phyloP scores from a whole-genome alignment of 768 basidiomycete species.

The Mycena maculata region DNA sequence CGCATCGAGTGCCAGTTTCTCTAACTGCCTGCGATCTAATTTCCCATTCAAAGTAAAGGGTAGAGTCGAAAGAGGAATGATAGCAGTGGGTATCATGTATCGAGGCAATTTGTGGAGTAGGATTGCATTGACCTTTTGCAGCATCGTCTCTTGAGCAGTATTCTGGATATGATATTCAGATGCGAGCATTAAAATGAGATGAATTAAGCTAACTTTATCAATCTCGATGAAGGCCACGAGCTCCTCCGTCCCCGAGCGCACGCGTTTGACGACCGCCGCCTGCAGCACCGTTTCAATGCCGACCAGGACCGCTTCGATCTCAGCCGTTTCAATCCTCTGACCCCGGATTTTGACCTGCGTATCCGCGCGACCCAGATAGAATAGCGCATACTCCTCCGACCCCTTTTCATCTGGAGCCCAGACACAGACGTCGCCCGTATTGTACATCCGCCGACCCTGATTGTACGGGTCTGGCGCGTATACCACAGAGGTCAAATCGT shows the following conservation, averaged over 20 bases:
- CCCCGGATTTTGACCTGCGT: conserved; percentile 10
- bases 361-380: conserved; percentile 6
- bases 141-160: background rate
- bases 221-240: conserved; percentile 12
- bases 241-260: background rate
- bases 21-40: background rate
- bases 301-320: background rate
- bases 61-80: background rate
- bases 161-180: background rate
- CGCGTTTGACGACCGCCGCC: conserved; percentile 6
- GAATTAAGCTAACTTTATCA: background rate
- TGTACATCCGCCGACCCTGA: conserved; percentile 9
- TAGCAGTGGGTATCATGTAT: conserved; percentile 7
- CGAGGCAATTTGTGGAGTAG: background rate
- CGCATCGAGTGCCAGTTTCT: conserved; percentile 7
- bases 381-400: background rate
- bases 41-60: conserved; percentile 14
- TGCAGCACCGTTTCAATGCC: background rate
- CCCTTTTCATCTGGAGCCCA: conserved; percentile 7
- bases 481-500: conserved; percentile 1
- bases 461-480: conserved; percentile 1
- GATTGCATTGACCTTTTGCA: background rate
- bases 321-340: conserved; percentile 11
- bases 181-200: background rate
- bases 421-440: conserved; percentile 4